phyloP scores from a whole-genome alignment of 2,329 filamentous ascomycete genomes.

The Penicillium brasilianum region DNA sequence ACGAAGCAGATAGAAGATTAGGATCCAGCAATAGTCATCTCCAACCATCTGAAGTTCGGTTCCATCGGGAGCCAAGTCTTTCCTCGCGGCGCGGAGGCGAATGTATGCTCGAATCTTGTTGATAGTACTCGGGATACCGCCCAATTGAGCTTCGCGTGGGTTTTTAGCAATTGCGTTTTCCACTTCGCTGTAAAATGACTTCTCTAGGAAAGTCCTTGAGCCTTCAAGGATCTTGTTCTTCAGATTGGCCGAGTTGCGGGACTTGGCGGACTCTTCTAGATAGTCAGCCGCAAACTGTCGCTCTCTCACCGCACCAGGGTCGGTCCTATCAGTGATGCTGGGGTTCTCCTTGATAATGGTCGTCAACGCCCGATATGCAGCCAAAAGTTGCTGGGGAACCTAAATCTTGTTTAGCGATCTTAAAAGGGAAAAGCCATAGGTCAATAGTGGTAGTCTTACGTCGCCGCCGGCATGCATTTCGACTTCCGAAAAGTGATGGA shows the following conservation, averaged over 20 bases:
- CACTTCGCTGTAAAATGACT: conserved; percentile 77
- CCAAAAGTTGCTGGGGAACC: conserved; percentile 74
- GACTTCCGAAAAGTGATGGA: conserved; percentile 75
- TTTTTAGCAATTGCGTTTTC: conserved; percentile 80
- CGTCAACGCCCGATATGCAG: conserved; percentile 81
- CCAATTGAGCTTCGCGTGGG: conserved; percentile 84
- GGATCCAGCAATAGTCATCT: conserved; percentile 88
- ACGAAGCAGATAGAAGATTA: conserved; percentile 89
- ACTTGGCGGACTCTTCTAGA: conserved; percentile 73
- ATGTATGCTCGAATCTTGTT: conserved; percentile 95
- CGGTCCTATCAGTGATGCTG: conserved; percentile 62
- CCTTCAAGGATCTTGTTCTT: conserved; percentile 81
- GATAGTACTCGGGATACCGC: conserved; percentile 82
- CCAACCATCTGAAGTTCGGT: conserved; percentile 78
- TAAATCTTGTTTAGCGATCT: conserved; percentile 43
- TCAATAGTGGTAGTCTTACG: conserved; percentile 44
- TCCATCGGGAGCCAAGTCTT: conserved; percentile 82
- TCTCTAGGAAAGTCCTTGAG: conserved; percentile 79
- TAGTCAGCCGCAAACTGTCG: conserved; percentile 79
- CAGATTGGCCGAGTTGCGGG: conserved; percentile 66
- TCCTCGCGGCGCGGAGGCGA: conserved; percentile 75
- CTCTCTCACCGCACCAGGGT: conserved; percentile 71
- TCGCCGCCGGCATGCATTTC: conserved; percentile 72
- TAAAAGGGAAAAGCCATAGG: not conserved
- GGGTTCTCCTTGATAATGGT: conserved; percentile 76